Evolutionary conservation across 1,284 basidiomycete genomes (phyloP), one percentile per base, ranked within the genome.

Genomic region (Rhizoctonia solani): DNA sequence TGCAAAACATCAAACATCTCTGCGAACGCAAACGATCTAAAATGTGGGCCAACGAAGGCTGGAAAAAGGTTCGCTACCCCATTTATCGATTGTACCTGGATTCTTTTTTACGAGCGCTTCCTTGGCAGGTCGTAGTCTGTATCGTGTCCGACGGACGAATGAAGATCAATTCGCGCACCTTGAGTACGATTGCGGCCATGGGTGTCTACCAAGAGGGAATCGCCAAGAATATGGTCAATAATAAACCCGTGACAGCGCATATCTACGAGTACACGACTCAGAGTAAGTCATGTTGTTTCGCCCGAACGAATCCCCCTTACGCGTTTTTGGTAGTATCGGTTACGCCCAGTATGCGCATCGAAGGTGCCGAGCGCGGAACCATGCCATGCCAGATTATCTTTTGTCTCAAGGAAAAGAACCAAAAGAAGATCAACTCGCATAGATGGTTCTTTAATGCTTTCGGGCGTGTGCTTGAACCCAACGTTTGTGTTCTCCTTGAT

Each of bases 251-350:
- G 5, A 85, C 87, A 0, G 95, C 95, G 0, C 95, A 98, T 77
- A 87, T 98, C 66, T 98, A 95, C 80, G 95, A 98, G 78, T 95
- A 94, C 78, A 95, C 93, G 2, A 89, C 92, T 0, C 93, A 94
- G 76, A 85, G 90, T 92, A 73, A 73, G 87, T 79, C 41, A 16
- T 21, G 44, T 50, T 50, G 11, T 5, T 58, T 34, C 13, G 23
- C 25, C 23, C 21, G 52, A 39, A 53, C 13, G 25, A 3, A 14
- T 39, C 23, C 30, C 29, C 14, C 25, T 25, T 19, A 19, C 21
- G n/a, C 9, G 29, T 41, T 19, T 68, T 71, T 74, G 71, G 37
- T 73, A 93, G 91, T 95, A 67, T 92, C 88, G 54, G 87, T 96
- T 54, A 87, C 86, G 1, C 88, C 90, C 4, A 86, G 85, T 21